Base-by-base conservation (phyloP, 2,329 filamentous ascomycete species). In the Diplocarpon mali region DNA sequence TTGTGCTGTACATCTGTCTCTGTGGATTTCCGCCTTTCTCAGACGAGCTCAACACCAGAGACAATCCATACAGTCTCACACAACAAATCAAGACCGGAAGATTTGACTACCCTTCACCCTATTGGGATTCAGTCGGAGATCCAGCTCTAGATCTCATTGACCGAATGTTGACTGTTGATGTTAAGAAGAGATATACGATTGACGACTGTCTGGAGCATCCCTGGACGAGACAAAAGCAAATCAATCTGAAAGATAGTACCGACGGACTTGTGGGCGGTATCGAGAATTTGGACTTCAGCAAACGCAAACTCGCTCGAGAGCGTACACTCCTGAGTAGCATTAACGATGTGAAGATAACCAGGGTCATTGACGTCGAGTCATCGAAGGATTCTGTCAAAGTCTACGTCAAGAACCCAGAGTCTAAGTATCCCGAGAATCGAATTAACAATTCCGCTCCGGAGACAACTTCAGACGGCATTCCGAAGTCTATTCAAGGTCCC, bases 21-120 rank as follows among this genome's bases (percentile, higher is more conserved):
- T 96, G 92, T 61, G 92, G 92, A 30, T 96, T 96, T 60, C 92
- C 90, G 4, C 92, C 92, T 0, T 98, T 98, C 66, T 94, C 87
- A 0, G 92, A 98, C 58, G 92, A 98, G 65, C 77, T 96, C 0
- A 85, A 81, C 65, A 80, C 79, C 1, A 67, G 67, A 30, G 81
- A 94, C 36, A 92, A 89, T 53, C 92, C 92, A 2, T 95, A 86
- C 61, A 86, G 75, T 0, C 71, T 96, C 36, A 84, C 83, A 1
- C 83, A 95, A 56, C 89, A 96, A 67, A 96, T 94, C 66, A 89
- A 84, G 63, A 75, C 77, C 63, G 92, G 86, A 13, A 76, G 80
- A 15, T 98, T 95, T 60, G 85, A 95, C 64, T 98, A 95, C 59
- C 90, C 92, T 1, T 93, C 87, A 1, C 92, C 92, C 0, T 96